Percentiles rank a stretch among this genome's conserved stretches.
phyloP scores from a whole-genome alignment of 2,329 filamentous ascomycete species.

The Grosmannia clavigera region DNA sequence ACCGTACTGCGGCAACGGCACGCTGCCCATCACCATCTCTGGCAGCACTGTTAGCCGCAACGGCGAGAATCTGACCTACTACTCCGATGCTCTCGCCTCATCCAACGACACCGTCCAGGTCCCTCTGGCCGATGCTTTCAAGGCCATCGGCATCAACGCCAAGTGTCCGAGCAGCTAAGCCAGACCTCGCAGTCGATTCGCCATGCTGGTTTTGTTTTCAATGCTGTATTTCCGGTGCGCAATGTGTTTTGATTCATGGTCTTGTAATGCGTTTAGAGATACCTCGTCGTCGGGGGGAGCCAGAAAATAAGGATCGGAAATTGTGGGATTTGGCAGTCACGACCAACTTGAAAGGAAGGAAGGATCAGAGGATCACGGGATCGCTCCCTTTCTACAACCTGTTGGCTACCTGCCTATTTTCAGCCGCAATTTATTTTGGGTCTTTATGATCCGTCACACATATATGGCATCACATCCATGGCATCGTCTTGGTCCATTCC shows the following conservation, averaged over 20 bases:
- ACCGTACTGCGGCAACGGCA: slow-evolving; percentile 40
- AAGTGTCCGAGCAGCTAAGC: slow-evolving; percentile 7
- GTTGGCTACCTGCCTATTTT: no score
- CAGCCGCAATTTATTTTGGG: no score
- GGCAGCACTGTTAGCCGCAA: slow-evolving; percentile 39
- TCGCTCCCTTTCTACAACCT: no score
- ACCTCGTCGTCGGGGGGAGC: not conserved
- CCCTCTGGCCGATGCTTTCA: slow-evolving; percentile 33
- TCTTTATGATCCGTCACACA: no score
- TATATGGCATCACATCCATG: no score
- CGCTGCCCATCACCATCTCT: slow-evolving; percentile 41
- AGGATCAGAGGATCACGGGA: no score
- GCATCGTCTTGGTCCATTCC: no score
- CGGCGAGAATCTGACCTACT: slow-evolving; percentile 42
- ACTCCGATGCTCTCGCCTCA: slow-evolving; percentile 38
- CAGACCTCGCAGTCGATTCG: not conserved
- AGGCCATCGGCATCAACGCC: slow-evolving; percentile 19
- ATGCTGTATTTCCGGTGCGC: not conserved
- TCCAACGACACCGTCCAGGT: slow-evolving; percentile 40
- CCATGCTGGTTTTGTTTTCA: not conserved
- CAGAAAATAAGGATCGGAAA: no score
- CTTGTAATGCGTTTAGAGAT: not conserved
- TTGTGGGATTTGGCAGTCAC: no score
- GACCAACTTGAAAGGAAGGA: no score
- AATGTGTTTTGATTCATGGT: not conserved